Percentiles rank a stretch among this genome's conserved stretches.
Evolutionary conservation across 768 basidiomycete genomes (phyloP).

Genomic region (Russula earlei): DNA sequence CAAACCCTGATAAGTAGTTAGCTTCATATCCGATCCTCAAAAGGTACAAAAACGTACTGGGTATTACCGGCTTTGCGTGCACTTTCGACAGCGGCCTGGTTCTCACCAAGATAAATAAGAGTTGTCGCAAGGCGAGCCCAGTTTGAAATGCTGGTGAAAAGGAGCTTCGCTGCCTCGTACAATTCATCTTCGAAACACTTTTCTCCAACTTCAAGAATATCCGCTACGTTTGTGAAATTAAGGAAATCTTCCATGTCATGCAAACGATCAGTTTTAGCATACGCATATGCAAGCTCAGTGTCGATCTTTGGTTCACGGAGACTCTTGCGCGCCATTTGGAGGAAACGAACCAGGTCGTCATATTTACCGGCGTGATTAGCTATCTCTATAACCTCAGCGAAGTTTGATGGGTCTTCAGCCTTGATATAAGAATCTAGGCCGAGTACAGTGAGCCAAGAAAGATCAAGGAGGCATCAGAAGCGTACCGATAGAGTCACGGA

Average conservation of each 20-base stretch:
- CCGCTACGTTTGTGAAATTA: slow-evolving; percentile 96
- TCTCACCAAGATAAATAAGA: slow-evolving; percentile 95
- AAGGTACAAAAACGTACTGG: slow-evolving; percentile 42
- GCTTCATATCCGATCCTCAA: slow-evolving; percentile 3
- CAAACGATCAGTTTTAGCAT: slow-evolving; percentile 93
- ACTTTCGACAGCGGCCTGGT: slow-evolving; percentile 96
- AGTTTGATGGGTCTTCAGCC: slow-evolving; percentile 92
- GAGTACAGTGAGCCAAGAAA: neutral
- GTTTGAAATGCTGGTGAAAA: slow-evolving; percentile 96
- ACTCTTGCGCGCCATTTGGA: slow-evolving; percentile 98
- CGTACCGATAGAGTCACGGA: slow-evolving; percentile 94
- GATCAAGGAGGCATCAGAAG: neutral
- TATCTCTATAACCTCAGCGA: slow-evolving; percentile 91
- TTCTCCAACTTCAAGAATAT: slow-evolving; percentile 93
- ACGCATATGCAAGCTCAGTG: slow-evolving; percentile 95
- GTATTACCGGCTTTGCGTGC: slow-evolving; percentile 99
- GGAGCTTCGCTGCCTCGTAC: slow-evolving; percentile 91
- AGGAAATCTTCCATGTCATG: slow-evolving; percentile 99
- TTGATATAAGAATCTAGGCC: slow-evolving; percentile 89
- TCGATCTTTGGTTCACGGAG: slow-evolving; percentile 97
- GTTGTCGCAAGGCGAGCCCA: slow-evolving; percentile 98
- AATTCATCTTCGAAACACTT: slow-evolving; percentile 98
- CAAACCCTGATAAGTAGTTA: slow-evolving; percentile 59
- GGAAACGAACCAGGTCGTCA: slow-evolving; percentile 89
- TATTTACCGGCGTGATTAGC: slow-evolving; percentile 87